Evolutionary conservation across 2,329 filamentous ascomycete genomes (phyloP), one percentile per base, ranked within the genome.

Genomic region (Thielaviopsis euricoi): DNA sequence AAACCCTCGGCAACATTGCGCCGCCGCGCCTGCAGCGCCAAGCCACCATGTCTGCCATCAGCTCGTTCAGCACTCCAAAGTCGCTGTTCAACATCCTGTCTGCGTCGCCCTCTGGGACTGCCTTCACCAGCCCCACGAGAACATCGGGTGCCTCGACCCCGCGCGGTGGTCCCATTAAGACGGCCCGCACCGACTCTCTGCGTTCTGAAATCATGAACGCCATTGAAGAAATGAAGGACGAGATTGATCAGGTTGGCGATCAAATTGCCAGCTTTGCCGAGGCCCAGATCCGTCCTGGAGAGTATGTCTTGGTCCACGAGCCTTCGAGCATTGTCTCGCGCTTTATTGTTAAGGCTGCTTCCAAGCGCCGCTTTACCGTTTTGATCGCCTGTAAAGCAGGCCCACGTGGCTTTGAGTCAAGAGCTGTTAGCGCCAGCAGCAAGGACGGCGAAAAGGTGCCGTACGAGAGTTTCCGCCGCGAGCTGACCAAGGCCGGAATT

Each of bases 151-250:
- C 74, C 9, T 78, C 76, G 17, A 78, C 76, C n/a, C 74, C 78
- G 22, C 66, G 73, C 57, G 65, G 69, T 64, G 74, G 52, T 76
- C 43, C 29, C 29, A 56, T 40, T 17, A 57, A 56, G 54, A 56
- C 52, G 10, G 60, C 60, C 22, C 60, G 76, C 61, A 69, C 74
- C 57, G 79, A 86, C 61, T 86, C 94, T 62, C 76, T 97, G 60
- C 86, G 89, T 61, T 88, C 88, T 15, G 93, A 97, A 70, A 86
- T 97, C 25, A 84, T 96, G 63, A 87, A 93, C 65, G 93, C 90
- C 49, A 96, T 98, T 65, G 84, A 89, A 65, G 93, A 98, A 69
- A 89, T 98, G 61, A 87, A 95, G 69, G 93, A 98, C 67, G 93
- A 98, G 71, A 83, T 98, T 58, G 85, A 86, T 63, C 86, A 91